These are phyloP conservation scores for Trametes coccinea DNA, from an alignment of 768 basidiomycete species.

Conservation along the genomic window DNA sequence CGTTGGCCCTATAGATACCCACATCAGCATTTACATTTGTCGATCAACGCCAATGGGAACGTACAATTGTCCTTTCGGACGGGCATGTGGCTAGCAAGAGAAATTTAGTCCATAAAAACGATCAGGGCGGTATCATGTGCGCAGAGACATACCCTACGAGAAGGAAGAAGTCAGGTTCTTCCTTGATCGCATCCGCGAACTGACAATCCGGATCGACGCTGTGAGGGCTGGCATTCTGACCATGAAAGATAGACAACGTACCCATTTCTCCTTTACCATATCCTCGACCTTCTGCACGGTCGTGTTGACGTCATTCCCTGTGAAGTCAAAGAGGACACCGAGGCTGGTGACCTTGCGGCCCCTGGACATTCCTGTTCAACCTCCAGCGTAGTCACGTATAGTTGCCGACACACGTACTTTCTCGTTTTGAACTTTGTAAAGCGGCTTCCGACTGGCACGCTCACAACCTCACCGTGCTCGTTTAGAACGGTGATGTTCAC, in stretches of 20 bases:
- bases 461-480: constrained; percentile 36
- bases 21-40: background rate
- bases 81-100: constrained; percentile 73
- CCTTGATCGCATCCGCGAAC: constrained; percentile 78
- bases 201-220: constrained; percentile 27
- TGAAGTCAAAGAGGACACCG: constrained; percentile 79
- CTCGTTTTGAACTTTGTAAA: constrained; percentile 73
- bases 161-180: constrained; percentile 82
- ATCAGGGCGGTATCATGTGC: background rate
- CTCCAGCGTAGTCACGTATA: background rate
- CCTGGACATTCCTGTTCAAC: constrained; percentile 29
- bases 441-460: constrained; percentile 51
- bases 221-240: background rate
- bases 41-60: constrained; percentile 15
- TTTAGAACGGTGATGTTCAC: constrained; percentile 76
- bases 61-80: constrained; percentile 66
- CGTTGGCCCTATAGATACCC: constrained; percentile 52
- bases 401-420: constrained; percentile 46
- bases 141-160: constrained; percentile 55
- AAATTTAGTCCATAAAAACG: background rate
- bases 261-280: constrained; percentile 84
- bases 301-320: constrained; percentile 66
- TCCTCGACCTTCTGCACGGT: constrained; percentile 71
- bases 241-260: constrained; percentile 29
- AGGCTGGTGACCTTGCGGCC: constrained; percentile 77